Evolutionary conservation across 257 asterid species (phyloP).

Genomic region (Lavandula angustifolia): DNA sequence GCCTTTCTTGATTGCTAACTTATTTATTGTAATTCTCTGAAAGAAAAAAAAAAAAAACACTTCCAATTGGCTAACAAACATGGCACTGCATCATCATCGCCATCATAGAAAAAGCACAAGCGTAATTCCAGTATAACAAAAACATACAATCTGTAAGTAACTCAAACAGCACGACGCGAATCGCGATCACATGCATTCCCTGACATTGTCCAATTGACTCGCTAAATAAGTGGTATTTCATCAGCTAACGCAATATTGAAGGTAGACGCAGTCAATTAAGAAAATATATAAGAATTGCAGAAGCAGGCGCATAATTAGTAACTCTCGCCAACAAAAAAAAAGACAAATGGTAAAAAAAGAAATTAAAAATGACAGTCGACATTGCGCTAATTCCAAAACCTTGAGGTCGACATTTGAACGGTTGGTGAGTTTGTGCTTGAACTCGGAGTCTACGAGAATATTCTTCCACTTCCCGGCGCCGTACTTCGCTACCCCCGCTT

Average conservation of each 20-base stretch:
- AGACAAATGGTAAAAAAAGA: neutral
- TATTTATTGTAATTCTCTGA: neutral
- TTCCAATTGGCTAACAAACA: neutral
- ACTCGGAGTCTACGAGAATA: constrained; percentile 50
- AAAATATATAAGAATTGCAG: neutral
- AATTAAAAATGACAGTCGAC: neutral
- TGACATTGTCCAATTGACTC: neutral
- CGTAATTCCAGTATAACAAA: neutral
- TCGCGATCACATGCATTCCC: neutral
- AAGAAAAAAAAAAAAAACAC: neutral
- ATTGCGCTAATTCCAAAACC: constrained; percentile 36
- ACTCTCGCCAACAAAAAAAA: constrained; percentile 8
- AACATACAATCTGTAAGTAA: neutral
- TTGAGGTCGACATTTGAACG: constrained; percentile 73
- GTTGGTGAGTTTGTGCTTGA: constrained; percentile 32
- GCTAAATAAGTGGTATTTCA: constrained; percentile 3
- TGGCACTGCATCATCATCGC: neutral
- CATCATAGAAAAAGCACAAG: neutral
- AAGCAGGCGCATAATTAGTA: neutral
- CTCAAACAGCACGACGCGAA: neutral
- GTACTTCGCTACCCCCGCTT: constrained; percentile 58
- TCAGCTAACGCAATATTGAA: neutral
- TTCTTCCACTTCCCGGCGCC: constrained; percentile 63
- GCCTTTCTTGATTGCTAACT: neutral
- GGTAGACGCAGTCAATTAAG: neutral